A percentile compares a stretch with the other conserved stretches of the same genome.
Conservation (phyloP, 2,329 filamentous ascomycete species). For the Ascochyta koolunga region DNA sequence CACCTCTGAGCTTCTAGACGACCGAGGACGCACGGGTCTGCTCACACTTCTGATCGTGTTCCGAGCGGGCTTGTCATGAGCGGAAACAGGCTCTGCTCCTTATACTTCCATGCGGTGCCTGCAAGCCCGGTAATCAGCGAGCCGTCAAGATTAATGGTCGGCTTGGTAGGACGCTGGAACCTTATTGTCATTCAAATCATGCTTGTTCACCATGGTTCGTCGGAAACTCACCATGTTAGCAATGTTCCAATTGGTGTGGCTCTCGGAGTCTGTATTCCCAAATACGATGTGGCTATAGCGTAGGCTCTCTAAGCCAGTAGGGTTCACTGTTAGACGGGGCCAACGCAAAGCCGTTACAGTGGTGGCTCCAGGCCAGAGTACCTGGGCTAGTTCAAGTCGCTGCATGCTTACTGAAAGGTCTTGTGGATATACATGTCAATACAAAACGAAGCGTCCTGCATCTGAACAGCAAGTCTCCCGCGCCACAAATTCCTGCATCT, state of each 20-base stretch:
- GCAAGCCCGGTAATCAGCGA: not conserved
- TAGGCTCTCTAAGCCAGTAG: not conserved
- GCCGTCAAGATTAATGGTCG: not conserved
- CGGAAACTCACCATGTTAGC: constrained; percentile 8
- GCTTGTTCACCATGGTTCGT: constrained; percentile 2
- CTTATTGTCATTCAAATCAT: constrained; percentile 6
- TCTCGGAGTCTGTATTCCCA: not conserved
- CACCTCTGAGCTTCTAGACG: constrained; percentile 7
- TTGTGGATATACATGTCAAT: constrained; percentile 5
- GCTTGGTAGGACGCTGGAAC: constrained; percentile 3
- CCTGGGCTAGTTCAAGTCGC: not conserved
- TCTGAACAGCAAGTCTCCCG: constrained; percentile 5
- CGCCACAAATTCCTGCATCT: constrained; percentile 10
- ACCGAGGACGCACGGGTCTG: not conserved
- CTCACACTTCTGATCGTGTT: not conserved
- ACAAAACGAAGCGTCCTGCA: constrained; percentile 14
- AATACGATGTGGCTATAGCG: constrained; percentile 12
- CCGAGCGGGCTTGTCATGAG: not conserved
- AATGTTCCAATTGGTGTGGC: constrained; percentile 12
- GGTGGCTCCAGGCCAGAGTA: constrained; percentile 5
- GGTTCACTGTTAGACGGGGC: constrained; percentile 1
- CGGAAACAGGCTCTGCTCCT: not conserved
- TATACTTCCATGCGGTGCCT: not conserved
- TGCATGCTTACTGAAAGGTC: not conserved
- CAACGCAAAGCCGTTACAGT: constrained; percentile 11